phyloP scores from a whole-genome alignment of 2,329 filamentous ascomycete genomes.

The Pseudogymnoascus sp. region DNA sequence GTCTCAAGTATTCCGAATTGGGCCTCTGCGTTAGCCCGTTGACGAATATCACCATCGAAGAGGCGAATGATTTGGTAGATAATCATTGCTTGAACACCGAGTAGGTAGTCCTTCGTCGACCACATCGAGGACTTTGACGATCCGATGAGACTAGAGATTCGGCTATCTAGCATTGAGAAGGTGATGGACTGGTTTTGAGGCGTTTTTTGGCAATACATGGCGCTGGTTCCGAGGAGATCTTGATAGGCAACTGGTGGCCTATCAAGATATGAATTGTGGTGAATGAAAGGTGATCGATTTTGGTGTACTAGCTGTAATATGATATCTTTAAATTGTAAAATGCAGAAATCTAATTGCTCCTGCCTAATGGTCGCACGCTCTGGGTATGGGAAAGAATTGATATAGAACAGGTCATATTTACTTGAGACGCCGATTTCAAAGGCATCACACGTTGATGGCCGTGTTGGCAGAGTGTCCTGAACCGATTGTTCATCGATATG shows the following conservation, averaged over 20 bases:
- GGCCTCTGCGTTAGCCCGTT: constrained; percentile 20
- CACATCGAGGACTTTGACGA: constrained; percentile 5
- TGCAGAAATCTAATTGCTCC: constrained; percentile 12
- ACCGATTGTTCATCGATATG: not conserved
- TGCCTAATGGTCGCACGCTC: constrained; percentile 1
- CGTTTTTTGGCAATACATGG: constrained; percentile 16
- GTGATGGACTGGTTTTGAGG: constrained; percentile 9
- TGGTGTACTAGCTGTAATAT: constrained; percentile 12
- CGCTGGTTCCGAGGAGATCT: constrained; percentile 16
- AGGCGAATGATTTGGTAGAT: constrained; percentile 27
- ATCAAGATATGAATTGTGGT: constrained; percentile 12
- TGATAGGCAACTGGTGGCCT: constrained; percentile 15
- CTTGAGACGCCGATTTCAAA: not conserved
- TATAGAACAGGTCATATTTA: constrained; percentile 9
- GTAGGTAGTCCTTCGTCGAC: constrained; percentile 11
- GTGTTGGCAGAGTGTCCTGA: not conserved
- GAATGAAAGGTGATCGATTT: constrained; percentile 19
- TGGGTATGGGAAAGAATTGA: constrained; percentile 11
- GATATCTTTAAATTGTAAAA: constrained; percentile 14
- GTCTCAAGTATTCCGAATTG: constrained; percentile 20
- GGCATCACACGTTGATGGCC: not conserved
- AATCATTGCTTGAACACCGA: constrained; percentile 21
- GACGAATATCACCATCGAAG: constrained; percentile 23
- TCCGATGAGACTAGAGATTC: constrained; percentile 10
- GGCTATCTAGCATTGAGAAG: constrained; percentile 17